Evolutionary conservation across 768 basidiomycete species (phyloP).

Genomic region (Rhizopogon vesiculosus): DNA sequence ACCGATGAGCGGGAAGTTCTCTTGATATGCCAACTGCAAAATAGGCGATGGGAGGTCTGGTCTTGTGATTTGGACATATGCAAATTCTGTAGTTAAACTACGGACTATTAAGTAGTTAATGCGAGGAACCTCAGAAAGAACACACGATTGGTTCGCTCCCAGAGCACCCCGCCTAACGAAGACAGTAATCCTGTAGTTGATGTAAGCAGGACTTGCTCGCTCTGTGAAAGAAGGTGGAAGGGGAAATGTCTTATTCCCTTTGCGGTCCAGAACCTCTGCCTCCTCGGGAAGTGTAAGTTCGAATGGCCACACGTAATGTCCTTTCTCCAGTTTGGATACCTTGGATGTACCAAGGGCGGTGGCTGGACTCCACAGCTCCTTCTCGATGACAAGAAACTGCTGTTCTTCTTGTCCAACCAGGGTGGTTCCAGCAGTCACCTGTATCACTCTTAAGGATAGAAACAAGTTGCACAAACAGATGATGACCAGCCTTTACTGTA

Average conservation of each 20-base stretch:
- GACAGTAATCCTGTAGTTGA: constrained; percentile 51
- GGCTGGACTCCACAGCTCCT: constrained; percentile 37
- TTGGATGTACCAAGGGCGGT: constrained; percentile 18
- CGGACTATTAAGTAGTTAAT: background rate
- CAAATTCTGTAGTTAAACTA: constrained; percentile 27
- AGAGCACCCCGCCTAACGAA: constrained; percentile 45
- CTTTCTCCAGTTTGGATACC: constrained; percentile 33
- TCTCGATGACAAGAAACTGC: constrained; percentile 40
- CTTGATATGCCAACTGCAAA: constrained; percentile 31
- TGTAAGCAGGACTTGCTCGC: constrained; percentile 49
- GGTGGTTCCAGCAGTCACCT: constrained; percentile 47
- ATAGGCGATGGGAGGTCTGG: constrained; percentile 33
- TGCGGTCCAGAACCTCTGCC: constrained; percentile 33
- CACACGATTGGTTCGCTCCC: constrained; percentile 39
- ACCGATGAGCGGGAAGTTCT: constrained; percentile 26
- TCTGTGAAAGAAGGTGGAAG: constrained; percentile 55
- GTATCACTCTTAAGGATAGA: background rate
- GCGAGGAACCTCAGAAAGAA: background rate
- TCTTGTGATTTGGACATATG: constrained; percentile 27
- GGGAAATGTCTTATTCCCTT: constrained; percentile 30
- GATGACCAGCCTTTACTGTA: constrained; percentile 26
- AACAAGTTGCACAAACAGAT: background rate
- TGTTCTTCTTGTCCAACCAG: constrained; percentile 53
- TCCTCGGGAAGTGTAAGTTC: constrained; percentile 40
- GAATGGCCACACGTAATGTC: constrained; percentile 46